These are phyloP conservation scores for Anthracocystis walkeri DNA, from an alignment of 1,284 basidiomycete genomes.

Conservation along the genomic window DNA sequence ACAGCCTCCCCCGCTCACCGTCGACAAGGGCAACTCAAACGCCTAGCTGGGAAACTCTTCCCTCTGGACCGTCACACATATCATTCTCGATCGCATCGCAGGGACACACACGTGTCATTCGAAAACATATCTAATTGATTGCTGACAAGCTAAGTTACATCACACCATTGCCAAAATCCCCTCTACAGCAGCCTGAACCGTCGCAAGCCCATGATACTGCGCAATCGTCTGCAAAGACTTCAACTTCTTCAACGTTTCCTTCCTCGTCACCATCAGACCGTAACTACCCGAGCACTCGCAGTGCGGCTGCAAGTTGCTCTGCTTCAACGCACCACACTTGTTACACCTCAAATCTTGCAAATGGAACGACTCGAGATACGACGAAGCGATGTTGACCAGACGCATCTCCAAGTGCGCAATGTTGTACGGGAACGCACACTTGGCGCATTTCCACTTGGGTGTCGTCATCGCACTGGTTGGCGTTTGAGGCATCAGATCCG, in stretches of 20 bases:
- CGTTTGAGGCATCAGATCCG: constrained; percentile 78
- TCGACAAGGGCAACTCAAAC: too few species aligned
- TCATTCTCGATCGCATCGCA: too few species aligned
- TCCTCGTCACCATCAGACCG: constrained; percentile 54
- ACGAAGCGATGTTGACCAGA: constrained; percentile 81
- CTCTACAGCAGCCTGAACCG: constrained; percentile 16
- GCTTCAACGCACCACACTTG: constrained; percentile 88
- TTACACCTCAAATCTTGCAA: constrained; percentile 85
- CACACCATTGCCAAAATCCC: constrained; percentile 25
- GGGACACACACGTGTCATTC: too few species aligned
- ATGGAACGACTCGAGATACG: constrained; percentile 80
- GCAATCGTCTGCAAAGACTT: constrained; percentile 49
- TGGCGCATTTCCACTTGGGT: constrained; percentile 68
- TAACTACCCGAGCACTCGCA: constrained; percentile 82
- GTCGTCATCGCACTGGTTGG: constrained; percentile 22
- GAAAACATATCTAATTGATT: too few species aligned
- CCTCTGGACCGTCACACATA: too few species aligned
- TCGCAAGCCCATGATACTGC: constrained; percentile 47
- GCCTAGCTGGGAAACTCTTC: too few species aligned
- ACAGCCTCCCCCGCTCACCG: too few species aligned
- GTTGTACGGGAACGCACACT: constrained; percentile 90
- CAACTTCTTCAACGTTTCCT: constrained; percentile 58
- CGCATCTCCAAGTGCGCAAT: constrained; percentile 84
- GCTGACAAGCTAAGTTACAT: too few species aligned
- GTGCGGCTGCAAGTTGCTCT: constrained; percentile 84